Evolutionary conservation across 768 basidiomycete genomes (phyloP), one percentile per base, ranked within the genome.

Genomic region (Nidularia sp.): DNA sequence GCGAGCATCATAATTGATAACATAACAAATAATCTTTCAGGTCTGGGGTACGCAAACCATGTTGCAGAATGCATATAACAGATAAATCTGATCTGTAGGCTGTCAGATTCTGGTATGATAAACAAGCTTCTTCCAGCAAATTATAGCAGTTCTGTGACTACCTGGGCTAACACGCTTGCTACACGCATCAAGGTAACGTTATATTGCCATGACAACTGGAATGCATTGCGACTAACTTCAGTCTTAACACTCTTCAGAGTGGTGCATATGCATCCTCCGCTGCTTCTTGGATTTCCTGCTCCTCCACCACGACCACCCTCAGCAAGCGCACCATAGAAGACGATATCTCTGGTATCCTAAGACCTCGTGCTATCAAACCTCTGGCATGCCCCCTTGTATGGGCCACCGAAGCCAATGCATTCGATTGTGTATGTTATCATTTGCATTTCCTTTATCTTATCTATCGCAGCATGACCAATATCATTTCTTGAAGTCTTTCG

Each of bases 381-480:
- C 69, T 79, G 33, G 62, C 62, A 13, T 80, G 78, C 57, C 77
- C 78, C 29, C 64, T 78, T 2, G 71, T 73, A n/a, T 79, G 77
- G 76, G 76, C 76, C 10, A 51, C 63, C 42, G 77, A 81, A 46
- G 60, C 76, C 5, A 79, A 79, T 51, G 52, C 63, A 5, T 71
- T 73, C 44, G 74, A 74, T 55, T 81, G 77, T 53, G 77, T 73
- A 51, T 51, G 68, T 60, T 2, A 22, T 5, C 18, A 18, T 18
- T 18, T 18, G 18, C 18, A 18, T 18, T 18, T 18, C 25, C 25
- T 4, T 29, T 29, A 29, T 29, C 3, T 29, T 29, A 29, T 29
- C 25, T 29, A 29, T 29, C 25, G 25, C 25, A 29, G 25, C 25
- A 29, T 29, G 25, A 29, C 25, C 25, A 29, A 29, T 29, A 3